Evolutionary conservation across 2,329 filamentous ascomycete genomes (phyloP).

Genomic region (Penicillium concentricum): DNA sequence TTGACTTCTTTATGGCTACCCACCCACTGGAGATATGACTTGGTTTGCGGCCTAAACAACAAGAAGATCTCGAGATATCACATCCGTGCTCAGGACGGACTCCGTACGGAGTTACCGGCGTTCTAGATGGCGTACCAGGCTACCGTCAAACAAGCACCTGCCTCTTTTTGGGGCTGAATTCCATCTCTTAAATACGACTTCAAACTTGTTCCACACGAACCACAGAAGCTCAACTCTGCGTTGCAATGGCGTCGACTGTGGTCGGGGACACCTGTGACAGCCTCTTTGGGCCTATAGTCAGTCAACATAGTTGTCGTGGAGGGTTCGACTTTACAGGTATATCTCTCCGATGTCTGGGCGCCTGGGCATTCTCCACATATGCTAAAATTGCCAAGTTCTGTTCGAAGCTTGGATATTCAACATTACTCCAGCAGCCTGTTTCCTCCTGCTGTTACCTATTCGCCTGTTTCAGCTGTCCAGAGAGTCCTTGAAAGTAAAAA

Average conservation of each 20-base stretch:
- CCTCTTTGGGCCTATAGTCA: not conserved
- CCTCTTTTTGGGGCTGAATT: not conserved
- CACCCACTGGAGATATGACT: not conserved
- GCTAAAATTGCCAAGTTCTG: not conserved
- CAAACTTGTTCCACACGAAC: not conserved
- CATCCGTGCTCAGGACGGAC: not conserved
- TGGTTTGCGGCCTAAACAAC: not conserved
- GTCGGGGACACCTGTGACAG: not conserved
- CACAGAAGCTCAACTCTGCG: not conserved
- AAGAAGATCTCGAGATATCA: not conserved
- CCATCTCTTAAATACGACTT: not conserved
- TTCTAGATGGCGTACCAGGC: not conserved
- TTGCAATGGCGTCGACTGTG: not conserved
- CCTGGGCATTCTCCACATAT: not conserved
- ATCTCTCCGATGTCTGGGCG: not conserved
- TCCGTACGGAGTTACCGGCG: not conserved
- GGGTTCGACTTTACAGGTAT: not conserved
- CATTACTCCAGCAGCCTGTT: slow-evolving; percentile 1
- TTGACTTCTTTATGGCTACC: not conserved
- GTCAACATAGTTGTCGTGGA: not conserved
- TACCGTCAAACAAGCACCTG: not conserved
- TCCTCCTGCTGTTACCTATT: slow-evolving; percentile 10
- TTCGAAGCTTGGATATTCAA: not conserved
- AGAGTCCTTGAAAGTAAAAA: slow-evolving; percentile 12
- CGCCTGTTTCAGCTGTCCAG: slow-evolving; percentile 13